A percentile compares a stretch with the other conserved stretches of the same genome.
phyloP scores from a whole-genome alignment of 2,329 filamentous ascomycete genomes.

The Nemania sp. region DNA sequence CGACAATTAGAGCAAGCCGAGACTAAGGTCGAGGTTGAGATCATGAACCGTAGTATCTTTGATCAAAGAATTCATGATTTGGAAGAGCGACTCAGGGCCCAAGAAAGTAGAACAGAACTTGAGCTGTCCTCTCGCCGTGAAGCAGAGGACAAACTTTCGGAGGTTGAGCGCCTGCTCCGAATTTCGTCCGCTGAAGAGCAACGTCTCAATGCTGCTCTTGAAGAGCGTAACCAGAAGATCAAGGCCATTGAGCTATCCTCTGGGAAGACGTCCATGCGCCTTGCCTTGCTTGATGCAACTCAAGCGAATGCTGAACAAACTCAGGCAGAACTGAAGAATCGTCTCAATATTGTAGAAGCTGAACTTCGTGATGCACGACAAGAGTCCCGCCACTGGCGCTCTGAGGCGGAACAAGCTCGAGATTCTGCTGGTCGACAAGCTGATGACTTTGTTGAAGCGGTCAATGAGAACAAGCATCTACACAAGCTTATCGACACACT shows the following conservation, averaged over 20 bases:
- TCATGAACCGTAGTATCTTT: slow-evolving; percentile 69
- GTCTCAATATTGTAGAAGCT: slow-evolving; percentile 64
- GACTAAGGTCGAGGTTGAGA: slow-evolving; percentile 70
- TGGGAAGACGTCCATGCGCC: slow-evolving; percentile 69
- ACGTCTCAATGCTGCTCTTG: slow-evolving; percentile 73
- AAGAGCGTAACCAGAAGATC: slow-evolving; percentile 77
- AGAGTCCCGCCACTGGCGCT: slow-evolving; percentile 70
- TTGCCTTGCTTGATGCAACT: slow-evolving; percentile 76
- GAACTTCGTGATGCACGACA: slow-evolving; percentile 68
- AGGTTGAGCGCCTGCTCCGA: slow-evolving; percentile 76
- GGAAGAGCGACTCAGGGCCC: slow-evolving; percentile 73
- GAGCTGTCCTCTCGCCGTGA: slow-evolving; percentile 73
- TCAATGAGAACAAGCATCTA: slow-evolving; percentile 77
- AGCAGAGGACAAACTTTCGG: slow-evolving; percentile 78
- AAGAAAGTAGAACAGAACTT: slow-evolving; percentile 72
- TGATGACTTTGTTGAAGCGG: slow-evolving; percentile 61
- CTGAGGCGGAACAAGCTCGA: slow-evolving; percentile 70
- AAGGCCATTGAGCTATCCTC: slow-evolving; percentile 68
- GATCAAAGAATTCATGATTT: slow-evolving; percentile 75
- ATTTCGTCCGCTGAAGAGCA: slow-evolving; percentile 79
- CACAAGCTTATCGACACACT: slow-evolving; percentile 79
- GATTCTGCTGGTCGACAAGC: slow-evolving; percentile 63
- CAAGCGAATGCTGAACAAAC: slow-evolving; percentile 68
- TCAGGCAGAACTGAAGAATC: slow-evolving; percentile 67
- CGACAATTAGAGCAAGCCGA: slow-evolving; percentile 68